Conservation (phyloP, 495 filamentous ascomycete genomes). For the Xylaria scruposa region DNA sequence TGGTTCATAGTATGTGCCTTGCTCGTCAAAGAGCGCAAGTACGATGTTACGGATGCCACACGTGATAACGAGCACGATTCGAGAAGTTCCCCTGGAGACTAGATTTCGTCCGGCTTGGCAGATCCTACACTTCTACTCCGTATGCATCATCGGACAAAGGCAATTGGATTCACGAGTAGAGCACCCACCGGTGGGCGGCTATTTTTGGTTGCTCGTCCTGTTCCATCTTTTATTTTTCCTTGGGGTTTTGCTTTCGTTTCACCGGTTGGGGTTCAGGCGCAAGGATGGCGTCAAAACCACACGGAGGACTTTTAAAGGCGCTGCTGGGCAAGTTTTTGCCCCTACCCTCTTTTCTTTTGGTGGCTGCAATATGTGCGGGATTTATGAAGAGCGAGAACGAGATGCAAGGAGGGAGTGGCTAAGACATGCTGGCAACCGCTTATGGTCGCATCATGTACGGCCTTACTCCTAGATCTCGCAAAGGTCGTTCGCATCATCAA, state of each 20-base stretch:
- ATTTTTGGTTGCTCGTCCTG: background rate
- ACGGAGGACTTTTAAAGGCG: constrained; percentile 56
- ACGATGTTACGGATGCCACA: background rate
- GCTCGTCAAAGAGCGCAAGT: background rate
- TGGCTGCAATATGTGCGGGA: background rate
- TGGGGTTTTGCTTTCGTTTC: background rate
- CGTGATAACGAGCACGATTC: constrained; percentile 1
- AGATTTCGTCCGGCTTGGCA: background rate
- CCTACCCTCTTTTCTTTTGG: constrained; percentile 20
- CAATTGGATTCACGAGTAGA: background rate
- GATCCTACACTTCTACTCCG: background rate
- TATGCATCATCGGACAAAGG: background rate
- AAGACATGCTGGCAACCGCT: constrained; percentile 36
- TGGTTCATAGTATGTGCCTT: background rate
- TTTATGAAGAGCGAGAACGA: background rate
- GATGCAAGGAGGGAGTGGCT: constrained; percentile 3
- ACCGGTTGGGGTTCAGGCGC: constrained; percentile 51
- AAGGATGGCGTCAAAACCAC: constrained; percentile 38
- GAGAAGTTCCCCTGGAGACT: background rate
- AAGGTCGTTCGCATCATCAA: constrained; percentile 60
- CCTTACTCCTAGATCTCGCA: constrained; percentile 50
- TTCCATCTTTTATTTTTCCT: background rate
- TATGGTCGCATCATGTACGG: constrained; percentile 64
- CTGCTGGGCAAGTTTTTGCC: constrained; percentile 56
- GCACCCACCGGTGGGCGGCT: background rate